Conservation (phyloP, 2,329 filamentous ascomycete species). For the Seiridium unicorne region DNA sequence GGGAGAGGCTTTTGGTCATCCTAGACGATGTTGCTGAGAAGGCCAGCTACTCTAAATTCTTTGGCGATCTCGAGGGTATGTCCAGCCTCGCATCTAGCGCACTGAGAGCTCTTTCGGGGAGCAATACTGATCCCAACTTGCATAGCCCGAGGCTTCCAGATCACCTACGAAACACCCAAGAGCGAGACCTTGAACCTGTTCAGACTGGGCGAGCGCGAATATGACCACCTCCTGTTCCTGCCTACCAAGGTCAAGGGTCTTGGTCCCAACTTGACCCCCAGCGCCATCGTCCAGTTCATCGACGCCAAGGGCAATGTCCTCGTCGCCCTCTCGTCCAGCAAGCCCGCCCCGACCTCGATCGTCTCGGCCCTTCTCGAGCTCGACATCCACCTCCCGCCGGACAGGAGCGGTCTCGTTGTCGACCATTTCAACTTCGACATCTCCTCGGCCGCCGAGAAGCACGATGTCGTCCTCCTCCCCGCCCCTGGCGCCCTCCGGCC, state of each 20-base stretch:
- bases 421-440: conserved; percentile 96
- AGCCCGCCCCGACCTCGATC: conserved; percentile 69
- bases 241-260: conserved; percentile 91
- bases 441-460: conserved; percentile 71
- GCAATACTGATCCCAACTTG: not conserved
- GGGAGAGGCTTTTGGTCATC: conserved; percentile 79
- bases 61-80: conserved; percentile 69
- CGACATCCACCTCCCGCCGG: conserved; percentile 82
- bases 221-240: conserved; percentile 87
- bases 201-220: conserved; percentile 80
- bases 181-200: conserved; percentile 76
- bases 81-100: conserved; percentile 7
- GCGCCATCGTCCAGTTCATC: conserved; percentile 84
- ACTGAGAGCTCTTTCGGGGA: not conserved
- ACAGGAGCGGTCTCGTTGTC: conserved; percentile 81
- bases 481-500: conserved; percentile 63
- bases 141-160: conserved; percentile 76
- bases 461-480: conserved; percentile 83
- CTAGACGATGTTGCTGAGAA: conserved; percentile 78
- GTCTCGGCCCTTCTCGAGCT: conserved; percentile 81
- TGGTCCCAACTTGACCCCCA: conserved; percentile 83
- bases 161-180: conserved; percentile 82
- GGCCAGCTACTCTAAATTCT: conserved; percentile 78
- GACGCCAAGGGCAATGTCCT: conserved; percentile 91
- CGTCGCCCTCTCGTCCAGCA: conserved; percentile 73